Conservation (phyloP, 106 monocot genomes). For the Hemerocallis citrina region DNA sequence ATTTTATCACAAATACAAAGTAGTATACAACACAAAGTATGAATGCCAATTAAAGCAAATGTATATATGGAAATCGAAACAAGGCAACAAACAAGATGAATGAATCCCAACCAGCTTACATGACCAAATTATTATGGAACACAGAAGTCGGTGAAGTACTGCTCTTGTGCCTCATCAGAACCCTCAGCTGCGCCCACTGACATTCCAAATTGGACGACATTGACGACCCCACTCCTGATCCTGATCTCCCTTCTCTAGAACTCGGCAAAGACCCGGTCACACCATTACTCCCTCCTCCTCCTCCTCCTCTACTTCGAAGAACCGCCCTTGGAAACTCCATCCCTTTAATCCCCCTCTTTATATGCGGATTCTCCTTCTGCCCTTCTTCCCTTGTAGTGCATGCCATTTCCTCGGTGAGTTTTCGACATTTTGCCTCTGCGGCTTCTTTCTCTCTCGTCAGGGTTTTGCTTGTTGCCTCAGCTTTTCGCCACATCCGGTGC, state of each 20-base stretch:
- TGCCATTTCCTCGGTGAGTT: too few species aligned
- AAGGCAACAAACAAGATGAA: too few species aligned
- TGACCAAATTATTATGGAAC: slow-evolving; percentile 16
- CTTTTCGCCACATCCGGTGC: too few species aligned
- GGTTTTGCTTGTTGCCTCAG: too few species aligned
- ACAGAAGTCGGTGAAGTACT: slow-evolving; percentile 5
- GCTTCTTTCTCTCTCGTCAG: too few species aligned
- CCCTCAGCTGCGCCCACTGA: slow-evolving; percentile 46
- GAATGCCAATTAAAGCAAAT: too few species aligned
- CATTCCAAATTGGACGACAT: slow-evolving; percentile 39
- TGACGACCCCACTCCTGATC: neutral
- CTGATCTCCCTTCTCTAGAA: slow-evolving; percentile 14
- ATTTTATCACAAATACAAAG: too few species aligned
- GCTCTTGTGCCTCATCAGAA: slow-evolving; percentile 26
- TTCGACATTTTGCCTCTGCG: too few species aligned
- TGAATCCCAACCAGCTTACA: slow-evolving; percentile 3
- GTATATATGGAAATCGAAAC: too few species aligned
- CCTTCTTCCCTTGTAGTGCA: too few species aligned
- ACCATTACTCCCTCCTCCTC: too few species aligned
- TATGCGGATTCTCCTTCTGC: slow-evolving; percentile 96
- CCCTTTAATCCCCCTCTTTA: slow-evolving; percentile 81
- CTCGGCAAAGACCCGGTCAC: slow-evolving; percentile 6
- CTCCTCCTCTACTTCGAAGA: neutral
- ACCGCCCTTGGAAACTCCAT: slow-evolving; percentile 63
- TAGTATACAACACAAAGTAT: too few species aligned